Conservation (phyloP, 2,329 filamentous ascomycete genomes). For the Phyllosticta citriasiana region DNA sequence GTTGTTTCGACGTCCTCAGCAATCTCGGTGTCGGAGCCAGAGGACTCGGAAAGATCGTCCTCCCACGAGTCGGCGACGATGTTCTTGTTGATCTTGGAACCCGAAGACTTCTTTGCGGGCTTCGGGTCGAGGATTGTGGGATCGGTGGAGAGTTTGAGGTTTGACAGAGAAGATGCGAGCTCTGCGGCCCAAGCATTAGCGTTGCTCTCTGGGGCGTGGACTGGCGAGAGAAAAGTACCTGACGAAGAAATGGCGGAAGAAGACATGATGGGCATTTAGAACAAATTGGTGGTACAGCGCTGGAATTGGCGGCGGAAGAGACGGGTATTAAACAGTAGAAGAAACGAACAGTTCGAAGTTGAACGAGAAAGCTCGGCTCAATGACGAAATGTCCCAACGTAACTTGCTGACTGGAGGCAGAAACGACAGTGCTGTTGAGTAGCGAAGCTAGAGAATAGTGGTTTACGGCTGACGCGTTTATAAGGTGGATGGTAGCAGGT, state of each 20-base stretch:
- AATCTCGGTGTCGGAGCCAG: conserved; percentile 19
- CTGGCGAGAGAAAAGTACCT: conserved; percentile 13
- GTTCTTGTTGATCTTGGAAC: conserved; percentile 12
- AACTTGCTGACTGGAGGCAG: neutral
- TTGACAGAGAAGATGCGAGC: conserved; percentile 26
- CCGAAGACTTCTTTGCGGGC: conserved; percentile 21
- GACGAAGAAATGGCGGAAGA: conserved; percentile 18
- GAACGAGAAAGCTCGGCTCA: neutral
- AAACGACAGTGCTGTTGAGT: neutral
- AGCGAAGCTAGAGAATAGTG: neutral
- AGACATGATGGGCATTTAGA: conserved; percentile 2
- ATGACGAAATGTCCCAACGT: neutral
- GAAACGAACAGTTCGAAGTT: neutral
- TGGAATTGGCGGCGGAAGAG: neutral
- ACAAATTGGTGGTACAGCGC: neutral
- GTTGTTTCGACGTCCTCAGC: conserved; percentile 14
- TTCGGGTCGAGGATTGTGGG: conserved; percentile 20
- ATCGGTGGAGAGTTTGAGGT: conserved; percentile 26
- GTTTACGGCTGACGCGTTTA: neutral
- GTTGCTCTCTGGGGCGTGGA: neutral
- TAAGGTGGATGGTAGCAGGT: neutral
- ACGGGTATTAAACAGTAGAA: neutral
- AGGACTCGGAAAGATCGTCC: conserved; percentile 45
- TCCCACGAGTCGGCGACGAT: conserved; percentile 64
- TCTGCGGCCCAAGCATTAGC: conserved; percentile 17